These are phyloP conservation scores for Moricandia moricandioides DNA, from an alignment of 345 rosid species.

Conservation along the genomic window DNA sequence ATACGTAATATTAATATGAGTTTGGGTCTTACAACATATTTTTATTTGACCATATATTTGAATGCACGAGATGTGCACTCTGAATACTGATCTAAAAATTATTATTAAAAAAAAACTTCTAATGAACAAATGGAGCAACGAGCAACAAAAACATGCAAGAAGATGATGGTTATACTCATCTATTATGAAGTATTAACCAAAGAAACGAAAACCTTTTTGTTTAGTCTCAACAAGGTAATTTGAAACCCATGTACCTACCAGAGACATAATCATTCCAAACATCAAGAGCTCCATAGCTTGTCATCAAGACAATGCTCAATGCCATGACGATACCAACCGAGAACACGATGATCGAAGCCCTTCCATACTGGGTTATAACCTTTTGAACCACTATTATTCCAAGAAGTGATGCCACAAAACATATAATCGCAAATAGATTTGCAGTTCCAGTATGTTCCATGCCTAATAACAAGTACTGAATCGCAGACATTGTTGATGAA, in stretches of 20 bases:
- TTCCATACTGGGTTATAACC: slow-evolving; percentile 53
- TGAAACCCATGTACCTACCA: slow-evolving; percentile 76
- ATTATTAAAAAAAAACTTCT: not conserved
- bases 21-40: not conserved
- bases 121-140: not conserved
- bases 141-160: slow-evolving; percentile 15
- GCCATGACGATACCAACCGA: slow-evolving; percentile 80
- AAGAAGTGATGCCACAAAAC: slow-evolving; percentile 63
- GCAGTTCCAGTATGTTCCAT: slow-evolving; percentile 55
- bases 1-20: not conserved
- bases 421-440: slow-evolving; percentile 33
- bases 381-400: slow-evolving; percentile 69
- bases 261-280: slow-evolving; percentile 58
- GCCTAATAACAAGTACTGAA: slow-evolving; percentile 59
- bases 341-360: slow-evolving; percentile 85
- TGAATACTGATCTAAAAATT: not conserved
- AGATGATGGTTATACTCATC: slow-evolving; percentile 15
- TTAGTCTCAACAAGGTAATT: slow-evolving; percentile 53
- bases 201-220: slow-evolving; percentile 20
- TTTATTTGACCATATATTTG: not conserved
- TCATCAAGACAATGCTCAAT: slow-evolving; percentile 64
- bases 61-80: not conserved
- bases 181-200: slow-evolving; percentile 16
- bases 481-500: slow-evolving; percentile 38
- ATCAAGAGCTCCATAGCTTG: slow-evolving; percentile 67